Evolutionary conservation across 78 protist species (phyloP), one percentile per base, ranked within the genome.

Genomic region (Chrysochromulina parva): DNA sequence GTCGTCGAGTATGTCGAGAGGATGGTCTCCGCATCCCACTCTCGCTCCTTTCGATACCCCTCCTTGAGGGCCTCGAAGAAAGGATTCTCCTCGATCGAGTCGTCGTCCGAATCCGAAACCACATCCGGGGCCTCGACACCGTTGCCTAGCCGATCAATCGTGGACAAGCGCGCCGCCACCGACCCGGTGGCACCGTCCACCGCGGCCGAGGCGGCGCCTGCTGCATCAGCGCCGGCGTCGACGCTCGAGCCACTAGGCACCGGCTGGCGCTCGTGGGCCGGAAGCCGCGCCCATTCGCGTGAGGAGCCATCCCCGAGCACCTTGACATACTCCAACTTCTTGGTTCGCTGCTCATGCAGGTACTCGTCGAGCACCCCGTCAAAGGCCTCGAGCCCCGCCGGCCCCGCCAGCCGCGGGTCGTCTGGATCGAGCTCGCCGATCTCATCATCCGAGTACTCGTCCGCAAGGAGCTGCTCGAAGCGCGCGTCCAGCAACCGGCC

Each of bases 391-490:
- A 78, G 28, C 13, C 26, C 10, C 22, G 17, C 22, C 26, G 3
- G 17, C 7, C 86, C 86, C 17, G 0, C 0, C 65, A 78, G 22
- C 1, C 65, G 1, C 65, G 59, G 57, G 86, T 78, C 86, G 0
- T 48, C 62, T 50, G 0, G 88, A 28, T 90, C 92, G 24, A 90
- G 88, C 54, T 80, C 92, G 55, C 92, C 92, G 24, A 90, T 90
- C n/a, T 90, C 88, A 52, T 60, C 88, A 1, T 59, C 92, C 50
- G 28, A 88, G 88, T 90, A 90, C 65, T 76, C 62, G 11, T 59
- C 60, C 74, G 90, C 95, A 7, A 93, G 73, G 28, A 52, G 90
- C 22, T 90, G 90, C 55, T 93, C 95, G 50, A 93, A 88, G 20
- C 7, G 22, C 69, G 58, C 95, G 84, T 58, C 62, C 24, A 58